These are phyloP conservation scores for Lentinula lateritia DNA, from an alignment of 768 basidiomycete species.

Conservation along the genomic window DNA sequence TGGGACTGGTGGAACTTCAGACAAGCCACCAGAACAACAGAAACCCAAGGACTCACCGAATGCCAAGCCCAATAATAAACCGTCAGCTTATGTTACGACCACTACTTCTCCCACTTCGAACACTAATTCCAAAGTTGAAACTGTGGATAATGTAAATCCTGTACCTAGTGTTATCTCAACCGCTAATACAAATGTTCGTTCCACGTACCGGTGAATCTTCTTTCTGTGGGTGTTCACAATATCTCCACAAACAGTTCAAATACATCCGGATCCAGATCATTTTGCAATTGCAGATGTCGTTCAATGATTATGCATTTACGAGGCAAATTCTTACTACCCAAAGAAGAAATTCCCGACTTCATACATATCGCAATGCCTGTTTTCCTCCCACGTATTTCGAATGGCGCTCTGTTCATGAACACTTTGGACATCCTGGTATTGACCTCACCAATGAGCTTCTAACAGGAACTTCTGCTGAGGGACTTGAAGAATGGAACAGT, in stretches of 20 bases:
- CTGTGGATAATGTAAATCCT: too few relatives aligned
- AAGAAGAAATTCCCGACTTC: too few relatives aligned
- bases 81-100: too few relatives aligned
- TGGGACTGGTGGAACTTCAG: too few relatives aligned
- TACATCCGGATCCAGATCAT: too few relatives aligned
- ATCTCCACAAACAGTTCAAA: background rate
- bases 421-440: background rate
- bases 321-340: background rate
- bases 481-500: background rate
- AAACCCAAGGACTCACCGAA: too few relatives aligned
- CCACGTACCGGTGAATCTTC: background rate
- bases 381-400: background rate
- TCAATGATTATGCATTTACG: background rate
- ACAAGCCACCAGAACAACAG: too few relatives aligned
- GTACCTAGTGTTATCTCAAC: too few relatives aligned
- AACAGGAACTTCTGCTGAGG: background rate
- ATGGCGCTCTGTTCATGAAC: background rate
- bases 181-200: too few relatives aligned
- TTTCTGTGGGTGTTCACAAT: constrained; percentile 1
- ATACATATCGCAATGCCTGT: background rate
- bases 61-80: too few relatives aligned
- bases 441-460: background rate
- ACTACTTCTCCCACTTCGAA: too few relatives aligned
- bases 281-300: background rate
- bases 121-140: too few relatives aligned